Evolutionary conservation across 2,329 filamentous ascomycete species (phyloP).

Genomic region (Sporothrix luriei): DNA sequence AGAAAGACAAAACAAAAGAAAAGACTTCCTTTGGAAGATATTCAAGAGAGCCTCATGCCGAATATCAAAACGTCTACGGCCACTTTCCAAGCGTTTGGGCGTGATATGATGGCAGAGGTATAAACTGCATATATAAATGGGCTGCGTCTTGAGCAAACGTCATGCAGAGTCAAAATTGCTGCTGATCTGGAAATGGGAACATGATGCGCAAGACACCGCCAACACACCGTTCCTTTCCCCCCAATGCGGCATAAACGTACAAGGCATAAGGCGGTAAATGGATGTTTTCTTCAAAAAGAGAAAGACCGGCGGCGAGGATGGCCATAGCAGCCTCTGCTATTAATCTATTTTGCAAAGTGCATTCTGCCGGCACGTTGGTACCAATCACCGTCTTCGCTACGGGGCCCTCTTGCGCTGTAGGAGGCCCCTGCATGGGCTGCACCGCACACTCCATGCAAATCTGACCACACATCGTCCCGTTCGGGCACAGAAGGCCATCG

Average conservation of each 20-base stretch:
- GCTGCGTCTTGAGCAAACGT: background rate
- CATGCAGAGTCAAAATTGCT: background rate
- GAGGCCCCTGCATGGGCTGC: constrained; percentile 1
- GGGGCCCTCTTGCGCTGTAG: background rate
- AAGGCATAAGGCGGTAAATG: constrained; percentile 16
- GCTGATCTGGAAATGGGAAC: background rate
- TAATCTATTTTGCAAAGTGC: background rate
- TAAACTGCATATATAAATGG: background rate
- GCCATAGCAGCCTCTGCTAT: background rate
- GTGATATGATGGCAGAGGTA: background rate
- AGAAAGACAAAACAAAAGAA: background rate
- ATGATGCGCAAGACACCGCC: background rate
- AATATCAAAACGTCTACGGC: too few relatives aligned
- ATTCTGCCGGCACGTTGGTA: constrained; percentile 19
- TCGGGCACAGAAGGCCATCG: background rate
- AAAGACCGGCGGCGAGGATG: background rate
- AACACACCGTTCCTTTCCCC: background rate
- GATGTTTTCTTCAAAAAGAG: background rate
- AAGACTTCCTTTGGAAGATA: background rate
- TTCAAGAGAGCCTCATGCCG: background rate
- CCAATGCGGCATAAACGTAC: background rate
- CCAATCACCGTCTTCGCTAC: background rate
- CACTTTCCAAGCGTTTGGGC: background rate
- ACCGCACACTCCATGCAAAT: background rate
- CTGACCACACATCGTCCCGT: background rate